These are phyloP conservation scores for Domatiomyces globalis DNA, from an alignment of 2,329 filamentous ascomycete genomes.

Conservation along the genomic window DNA sequence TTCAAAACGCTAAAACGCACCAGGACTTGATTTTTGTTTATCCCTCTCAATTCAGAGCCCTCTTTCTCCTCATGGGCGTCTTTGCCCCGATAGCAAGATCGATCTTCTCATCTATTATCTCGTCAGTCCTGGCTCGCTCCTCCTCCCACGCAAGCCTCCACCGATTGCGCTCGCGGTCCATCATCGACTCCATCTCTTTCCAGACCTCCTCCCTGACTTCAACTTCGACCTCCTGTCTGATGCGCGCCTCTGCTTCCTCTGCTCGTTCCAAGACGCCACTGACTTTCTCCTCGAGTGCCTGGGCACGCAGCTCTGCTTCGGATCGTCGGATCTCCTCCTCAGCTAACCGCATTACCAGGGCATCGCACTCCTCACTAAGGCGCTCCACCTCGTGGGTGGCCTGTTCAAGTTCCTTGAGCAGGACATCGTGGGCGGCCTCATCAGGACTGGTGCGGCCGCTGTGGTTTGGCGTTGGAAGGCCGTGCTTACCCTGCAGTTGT, in stretches of 20 bases:
- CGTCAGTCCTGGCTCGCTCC: slow-evolving; percentile 52
- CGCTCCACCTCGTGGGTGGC: slow-evolving; percentile 68
- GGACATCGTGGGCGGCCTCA: slow-evolving; percentile 30
- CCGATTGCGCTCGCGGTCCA: slow-evolving; percentile 60
- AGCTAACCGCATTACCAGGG: slow-evolving; percentile 53
- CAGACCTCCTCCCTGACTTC: slow-evolving; percentile 64
- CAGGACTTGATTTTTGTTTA: too few species aligned
- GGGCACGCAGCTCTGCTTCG: slow-evolving; percentile 59
- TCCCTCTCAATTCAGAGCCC: background rate
- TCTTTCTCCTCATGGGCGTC: background rate
- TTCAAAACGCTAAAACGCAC: slow-evolving; percentile 50
- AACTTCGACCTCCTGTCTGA: slow-evolving; percentile 56
- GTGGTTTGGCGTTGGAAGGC: slow-evolving; percentile 2
- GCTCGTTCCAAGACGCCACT: slow-evolving; percentile 59
- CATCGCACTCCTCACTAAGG: slow-evolving; percentile 64
- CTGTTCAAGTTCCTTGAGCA: slow-evolving; percentile 53
- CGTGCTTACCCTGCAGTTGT: slow-evolving; percentile 38
- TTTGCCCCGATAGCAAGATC: slow-evolving; percentile 38
- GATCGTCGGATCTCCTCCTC: slow-evolving; percentile 56
- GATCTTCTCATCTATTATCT: slow-evolving; percentile 77
- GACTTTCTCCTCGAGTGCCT: slow-evolving; percentile 48
- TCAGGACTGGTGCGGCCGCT: slow-evolving; percentile 35
- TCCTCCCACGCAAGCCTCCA: slow-evolving; percentile 68
- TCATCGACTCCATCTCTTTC: slow-evolving; percentile 64
- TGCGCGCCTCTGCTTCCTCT: slow-evolving; percentile 48